Evolutionary conservation across 257 asterid species (phyloP).

Genomic region (Jaltomata sinuosa): DNA sequence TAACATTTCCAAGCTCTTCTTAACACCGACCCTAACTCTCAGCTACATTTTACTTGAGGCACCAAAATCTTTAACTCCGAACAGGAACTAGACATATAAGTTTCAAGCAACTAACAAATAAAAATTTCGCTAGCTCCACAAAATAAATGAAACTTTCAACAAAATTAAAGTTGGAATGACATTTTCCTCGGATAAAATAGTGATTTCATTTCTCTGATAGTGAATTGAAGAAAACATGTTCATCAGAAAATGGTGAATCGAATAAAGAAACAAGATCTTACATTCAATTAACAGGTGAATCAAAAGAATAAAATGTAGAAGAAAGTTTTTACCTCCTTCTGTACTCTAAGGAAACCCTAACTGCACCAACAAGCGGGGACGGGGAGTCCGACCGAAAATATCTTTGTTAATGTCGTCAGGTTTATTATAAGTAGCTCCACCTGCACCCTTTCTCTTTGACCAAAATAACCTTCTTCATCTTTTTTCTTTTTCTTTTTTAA

Average conservation of each 20-base stretch:
- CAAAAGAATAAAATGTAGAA: neutral
- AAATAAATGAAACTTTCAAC: neutral
- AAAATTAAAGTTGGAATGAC: neutral
- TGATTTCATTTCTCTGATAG: neutral
- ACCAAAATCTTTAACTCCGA: neutral
- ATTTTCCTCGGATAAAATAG: neutral
- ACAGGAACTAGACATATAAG: neutral
- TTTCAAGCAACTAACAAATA: neutral
- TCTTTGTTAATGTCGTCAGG: neutral
- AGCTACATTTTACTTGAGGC: neutral
- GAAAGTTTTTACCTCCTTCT: neutral
- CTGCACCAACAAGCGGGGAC: neutral
- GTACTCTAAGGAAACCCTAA: neutral
- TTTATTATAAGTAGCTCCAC: neutral
- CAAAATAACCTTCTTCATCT: neutral
- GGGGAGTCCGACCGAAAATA: neutral
- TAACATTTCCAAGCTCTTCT: neutral
- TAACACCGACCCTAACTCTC: neutral
- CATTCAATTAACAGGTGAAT: neutral
- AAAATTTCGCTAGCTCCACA: neutral
- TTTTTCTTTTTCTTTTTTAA: neutral
- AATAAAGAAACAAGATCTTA: neutral
- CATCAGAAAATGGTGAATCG: neutral
- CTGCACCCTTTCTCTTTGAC: neutral
- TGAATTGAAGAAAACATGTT: neutral